These are phyloP conservation scores for Sonneratia alba DNA, from an alignment of 345 rosid genomes.

Conservation along the genomic window DNA sequence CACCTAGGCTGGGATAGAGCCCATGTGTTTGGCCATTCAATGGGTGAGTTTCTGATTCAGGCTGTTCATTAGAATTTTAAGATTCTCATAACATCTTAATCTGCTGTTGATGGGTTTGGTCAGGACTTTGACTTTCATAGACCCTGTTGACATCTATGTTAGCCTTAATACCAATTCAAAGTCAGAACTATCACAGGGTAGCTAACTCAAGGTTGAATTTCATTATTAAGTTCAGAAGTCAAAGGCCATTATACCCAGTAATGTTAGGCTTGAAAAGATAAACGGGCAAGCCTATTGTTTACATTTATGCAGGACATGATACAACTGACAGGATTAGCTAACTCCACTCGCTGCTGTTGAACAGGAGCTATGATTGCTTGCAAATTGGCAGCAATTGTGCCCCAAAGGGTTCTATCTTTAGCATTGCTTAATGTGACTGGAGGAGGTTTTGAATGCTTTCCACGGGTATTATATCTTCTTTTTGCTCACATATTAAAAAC, in stretches of 20 bases:
- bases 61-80: neutral
- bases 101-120: neutral
- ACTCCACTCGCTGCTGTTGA: neutral
- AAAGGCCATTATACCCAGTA: too few relatives aligned
- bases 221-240: too few relatives aligned
- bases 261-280: too few relatives aligned
- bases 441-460: constrained; percentile 87
- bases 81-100: neutral
- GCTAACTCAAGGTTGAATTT: too few relatives aligned
- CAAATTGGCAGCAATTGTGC: constrained; percentile 82
- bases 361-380: constrained; percentile 97
- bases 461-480: constrained; percentile 49
- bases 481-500: neutral
- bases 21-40: constrained; percentile 87
- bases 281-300: too few relatives aligned
- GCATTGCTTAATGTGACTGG: constrained; percentile 94
- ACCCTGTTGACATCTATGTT: neutral
- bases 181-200: neutral
- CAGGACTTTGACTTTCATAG: neutral
- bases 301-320: neutral
- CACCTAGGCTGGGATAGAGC: constrained; percentile 84
- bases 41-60: constrained; percentile 47
- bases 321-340: neutral
- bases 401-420: constrained; percentile 65
- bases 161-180: neutral